Evolutionary conservation across 2,329 filamentous ascomycete species (phyloP).

Genomic region (Nothopassalora personata): DNA sequence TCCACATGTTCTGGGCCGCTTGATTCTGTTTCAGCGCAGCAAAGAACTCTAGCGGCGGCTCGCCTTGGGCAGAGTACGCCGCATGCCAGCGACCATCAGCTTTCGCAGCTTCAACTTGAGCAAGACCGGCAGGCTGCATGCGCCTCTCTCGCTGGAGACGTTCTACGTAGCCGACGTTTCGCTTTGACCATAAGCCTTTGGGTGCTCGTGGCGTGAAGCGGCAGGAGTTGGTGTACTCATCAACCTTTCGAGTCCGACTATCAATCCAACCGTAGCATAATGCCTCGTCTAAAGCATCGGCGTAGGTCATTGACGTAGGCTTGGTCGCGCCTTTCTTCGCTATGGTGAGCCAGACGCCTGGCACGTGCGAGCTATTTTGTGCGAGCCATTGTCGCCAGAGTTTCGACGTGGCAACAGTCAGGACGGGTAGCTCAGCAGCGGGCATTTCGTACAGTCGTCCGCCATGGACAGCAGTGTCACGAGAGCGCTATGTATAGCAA

Average conservation of each 20-base stretch:
- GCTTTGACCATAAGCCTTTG: conserved; percentile 55
- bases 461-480: not conserved
- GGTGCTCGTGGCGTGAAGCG: conserved; percentile 55
- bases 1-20: conserved; percentile 39
- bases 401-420: conserved; percentile 16
- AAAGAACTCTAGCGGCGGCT: conserved; percentile 48
- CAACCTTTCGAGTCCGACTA: conserved; percentile 46
- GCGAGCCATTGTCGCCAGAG: conserved; percentile 20
- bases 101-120: conserved; percentile 51
- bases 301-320: conserved; percentile 39
- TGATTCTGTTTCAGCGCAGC: conserved; percentile 37
- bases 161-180: conserved; percentile 52
- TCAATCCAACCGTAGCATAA: conserved; percentile 62
- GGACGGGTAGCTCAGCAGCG: conserved; percentile 8
- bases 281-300: conserved; percentile 52
- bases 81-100: conserved; percentile 54
- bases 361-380: conserved; percentile 1
- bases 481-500: not conserved
- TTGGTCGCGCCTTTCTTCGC: conserved; percentile 19
- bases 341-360: conserved; percentile 21
- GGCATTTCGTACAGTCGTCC: not conserved
- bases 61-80: conserved; percentile 50
- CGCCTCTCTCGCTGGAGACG: conserved; percentile 42
- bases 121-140: conserved; percentile 47
- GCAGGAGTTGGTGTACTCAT: conserved; percentile 48